Base-by-base conservation (phyloP, 179 eudicot species). In the Silene noctiflora region DNA sequence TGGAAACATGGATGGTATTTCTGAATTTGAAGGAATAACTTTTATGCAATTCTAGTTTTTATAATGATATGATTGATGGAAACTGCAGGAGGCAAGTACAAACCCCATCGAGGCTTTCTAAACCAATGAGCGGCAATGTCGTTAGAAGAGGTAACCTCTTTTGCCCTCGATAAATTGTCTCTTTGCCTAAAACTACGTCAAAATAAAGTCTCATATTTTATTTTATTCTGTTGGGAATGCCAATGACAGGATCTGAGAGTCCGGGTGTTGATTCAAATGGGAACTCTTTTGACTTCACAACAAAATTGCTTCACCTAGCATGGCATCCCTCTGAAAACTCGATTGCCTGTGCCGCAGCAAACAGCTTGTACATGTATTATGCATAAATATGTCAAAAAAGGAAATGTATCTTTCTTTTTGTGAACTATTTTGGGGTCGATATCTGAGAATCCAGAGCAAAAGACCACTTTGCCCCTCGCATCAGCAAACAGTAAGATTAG, bases 331-430 rank as follows among this genome's bases (percentile, higher is more conserved):
- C 84, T 25, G 91, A 88, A 72, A 88, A 86, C 78, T 84, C 86
- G 33, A 80, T 88, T 19, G 91, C 91, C 66, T 88, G 91, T 75
- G 91, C 89, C 6, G 89, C 91, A 46, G 87, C 87, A 73, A 88
- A 88, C 85, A 88, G 91, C 78, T 71, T 88, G 86, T 88, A 88
- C 84, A 88, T 88, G 89, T 88, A 86, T 66, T 88, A 88, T 78
- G 89, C 91, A 76, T 88, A 78, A 77, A 83, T 63, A 71, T 76
- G 68, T 75, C 60, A 67, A 74, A 65, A 10, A 61, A 74, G 70
- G 70, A 72, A 67, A 55, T 25, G 42, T 66, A 58, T 73, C 19
- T 80, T 75, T 71, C 55, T 65, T 76, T 25, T 44, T 77, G 79
- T 72, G 56, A 56, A 75, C 44, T 79, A 72, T 73, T 75, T 72